phyloP scores from a whole-genome alignment of 2,329 filamentous ascomycete genomes.

The Erysiphe pulchra region DNA sequence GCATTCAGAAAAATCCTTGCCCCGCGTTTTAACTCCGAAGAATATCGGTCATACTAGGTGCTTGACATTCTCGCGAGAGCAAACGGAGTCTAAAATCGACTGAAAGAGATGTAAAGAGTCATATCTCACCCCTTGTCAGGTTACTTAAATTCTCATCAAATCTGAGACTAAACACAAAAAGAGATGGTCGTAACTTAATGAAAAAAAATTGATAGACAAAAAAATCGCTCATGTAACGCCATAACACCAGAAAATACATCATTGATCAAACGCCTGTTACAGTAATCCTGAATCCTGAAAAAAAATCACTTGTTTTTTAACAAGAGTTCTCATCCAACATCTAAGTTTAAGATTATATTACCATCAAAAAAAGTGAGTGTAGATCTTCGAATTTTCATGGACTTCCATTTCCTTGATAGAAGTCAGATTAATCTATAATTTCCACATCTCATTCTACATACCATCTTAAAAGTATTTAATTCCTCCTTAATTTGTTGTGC shows the following conservation, averaged over 20 bases:
- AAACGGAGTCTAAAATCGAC: no score
- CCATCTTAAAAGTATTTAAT: slow-evolving; percentile 98
- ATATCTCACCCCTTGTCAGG: no score
- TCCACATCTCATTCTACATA: slow-evolving; percentile 19
- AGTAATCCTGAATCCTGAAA: neutral
- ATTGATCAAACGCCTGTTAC: neutral
- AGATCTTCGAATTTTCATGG: slow-evolving; percentile 94
- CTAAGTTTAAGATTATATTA: slow-evolving; percentile 7
- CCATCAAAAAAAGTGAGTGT: slow-evolving; percentile 97
- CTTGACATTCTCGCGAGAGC: no score
- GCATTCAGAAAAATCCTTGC: no score
- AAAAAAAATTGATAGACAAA: neutral
- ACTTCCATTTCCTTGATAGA: slow-evolving; percentile 87
- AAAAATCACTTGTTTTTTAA: neutral
- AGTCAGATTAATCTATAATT: slow-evolving; percentile 15
- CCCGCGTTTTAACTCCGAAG: no score
- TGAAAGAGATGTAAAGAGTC: no score
- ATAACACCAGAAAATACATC: neutral
- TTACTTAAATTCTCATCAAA: no score
- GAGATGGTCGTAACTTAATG: neutral
- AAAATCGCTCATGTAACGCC: neutral
- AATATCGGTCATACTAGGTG: no score
- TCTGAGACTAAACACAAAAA: no score
- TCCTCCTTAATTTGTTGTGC: slow-evolving; percentile 99
- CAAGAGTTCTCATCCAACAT: neutral